Percentiles rank a stretch among this genome's conserved stretches.
Evolutionary conservation across 2,329 filamentous ascomycete species (phyloP).

Genomic region (Macroventuria anomochaeta): DNA sequence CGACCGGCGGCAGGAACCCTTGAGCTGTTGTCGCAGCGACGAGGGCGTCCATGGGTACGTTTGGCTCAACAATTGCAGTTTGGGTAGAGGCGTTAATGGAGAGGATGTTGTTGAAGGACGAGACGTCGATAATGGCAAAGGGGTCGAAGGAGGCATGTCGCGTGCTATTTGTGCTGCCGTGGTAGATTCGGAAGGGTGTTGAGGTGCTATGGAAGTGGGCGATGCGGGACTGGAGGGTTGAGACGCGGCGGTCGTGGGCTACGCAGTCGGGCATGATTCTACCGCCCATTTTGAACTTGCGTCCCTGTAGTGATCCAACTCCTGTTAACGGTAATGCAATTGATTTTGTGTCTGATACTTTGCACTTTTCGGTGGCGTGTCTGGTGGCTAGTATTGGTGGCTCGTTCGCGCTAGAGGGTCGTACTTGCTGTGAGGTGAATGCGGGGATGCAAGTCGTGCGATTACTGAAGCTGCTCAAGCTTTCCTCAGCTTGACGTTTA

Average conservation of each 20-base stretch:
- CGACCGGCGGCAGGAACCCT: conserved; percentile 67
- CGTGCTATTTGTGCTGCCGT: conserved; percentile 79
- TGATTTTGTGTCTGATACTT: neutral
- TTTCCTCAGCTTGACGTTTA: neutral
- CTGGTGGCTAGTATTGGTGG: conserved; percentile 2
- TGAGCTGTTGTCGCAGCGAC: conserved; percentile 62
- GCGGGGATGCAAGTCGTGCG: neutral
- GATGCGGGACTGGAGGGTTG: conserved; percentile 29
- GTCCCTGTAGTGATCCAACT: neutral
- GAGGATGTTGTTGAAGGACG: conserved; percentile 67
- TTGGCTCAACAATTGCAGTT: conserved; percentile 70
- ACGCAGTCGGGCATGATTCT: neutral
- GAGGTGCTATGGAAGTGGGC: conserved; percentile 35
- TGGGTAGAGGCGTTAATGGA: conserved; percentile 59
- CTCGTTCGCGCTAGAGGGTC: conserved; percentile 1
- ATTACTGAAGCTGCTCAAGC: neutral
- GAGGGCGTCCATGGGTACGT: conserved; percentile 71
- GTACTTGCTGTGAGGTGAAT: neutral
- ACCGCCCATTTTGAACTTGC: neutral
- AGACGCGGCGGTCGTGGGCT: conserved; percentile 30
- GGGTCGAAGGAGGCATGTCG: conserved; percentile 56
- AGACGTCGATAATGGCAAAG: conserved; percentile 66
- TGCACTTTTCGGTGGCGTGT: neutral
- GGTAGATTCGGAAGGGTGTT: conserved; percentile 60
- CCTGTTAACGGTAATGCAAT: no score